Base-by-base conservation (phyloP, 2,329 filamentous ascomycete genomes). In the Colletotrichum navitas region DNA sequence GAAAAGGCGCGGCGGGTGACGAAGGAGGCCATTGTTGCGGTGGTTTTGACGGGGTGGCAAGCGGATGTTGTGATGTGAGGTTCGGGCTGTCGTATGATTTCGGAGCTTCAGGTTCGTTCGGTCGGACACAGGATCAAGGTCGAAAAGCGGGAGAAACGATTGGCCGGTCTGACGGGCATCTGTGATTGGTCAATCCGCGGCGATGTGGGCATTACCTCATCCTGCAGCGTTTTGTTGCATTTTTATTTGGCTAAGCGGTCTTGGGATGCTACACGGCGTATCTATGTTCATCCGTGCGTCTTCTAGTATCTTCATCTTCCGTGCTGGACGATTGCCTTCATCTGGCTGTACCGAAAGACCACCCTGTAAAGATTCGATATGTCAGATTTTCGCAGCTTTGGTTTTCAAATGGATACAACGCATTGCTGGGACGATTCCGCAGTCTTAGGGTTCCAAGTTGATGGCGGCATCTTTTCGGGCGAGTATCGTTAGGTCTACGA, bases 1-100 rank as follows among this genome's bases (percentile, higher is more conserved):
- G 85, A 83, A 77, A 90, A 87, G 73, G 88, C 83, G 74, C 88
- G 84, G 76, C 87, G 87, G 75, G 88, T 83, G 78, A 89, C 81
- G 76, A 86, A 80, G 77, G 88, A 89, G 73, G 88, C 85, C 88
- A 90, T 90, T 80, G 78, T 81, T 80, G 75, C 75, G 75, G 76
- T 71, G 73, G 69, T 70, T 43, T 29, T n/a, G 45, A 49, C 16
- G 45, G 66, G 58, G 67, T 62, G 39, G 45, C 52, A 14, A 24
- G 43, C 66, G 69, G 66, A 45, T 71, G 47, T 63, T 73, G 63
- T 66, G 45, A 68, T 14, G 55, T 58, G 59, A 67, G 66, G 56
- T 55, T 60, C 52, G 62, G 61, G 62, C 45, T 68, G 68, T 73
- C 72, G 72, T 73, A 72, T 72, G 72, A 73, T 73, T 68, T 72